Percentiles rank a stretch among this genome's conserved stretches.
Evolutionary conservation across 1,284 basidiomycete species (phyloP).

Genomic region (Leccinum subatratum): DNA sequence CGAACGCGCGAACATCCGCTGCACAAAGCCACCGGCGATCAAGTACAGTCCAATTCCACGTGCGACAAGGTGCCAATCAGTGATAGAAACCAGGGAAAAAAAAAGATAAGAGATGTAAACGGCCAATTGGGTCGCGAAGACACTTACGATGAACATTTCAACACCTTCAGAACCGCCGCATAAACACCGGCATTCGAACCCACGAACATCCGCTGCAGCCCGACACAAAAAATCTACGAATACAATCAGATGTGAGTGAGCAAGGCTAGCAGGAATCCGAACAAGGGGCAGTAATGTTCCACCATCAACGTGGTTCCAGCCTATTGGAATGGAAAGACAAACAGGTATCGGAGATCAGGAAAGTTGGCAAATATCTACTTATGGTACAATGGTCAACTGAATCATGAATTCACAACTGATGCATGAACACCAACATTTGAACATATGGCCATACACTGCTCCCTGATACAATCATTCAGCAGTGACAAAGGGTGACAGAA

Average conservation of each 20-base stretch:
- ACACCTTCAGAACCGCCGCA: not conserved
- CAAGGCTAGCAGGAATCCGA: not conserved
- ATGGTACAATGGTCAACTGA: not conserved
- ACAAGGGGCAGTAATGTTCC: not conserved
- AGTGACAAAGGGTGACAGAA: too few relatives aligned
- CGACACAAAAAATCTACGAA: not conserved
- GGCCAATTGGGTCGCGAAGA: too few relatives aligned
- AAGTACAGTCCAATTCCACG: not conserved
- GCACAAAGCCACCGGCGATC: not conserved
- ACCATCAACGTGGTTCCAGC: not conserved
- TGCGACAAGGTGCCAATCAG: not conserved
- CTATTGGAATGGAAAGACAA: not conserved
- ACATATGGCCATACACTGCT: too few relatives aligned
- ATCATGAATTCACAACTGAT: too few relatives aligned
- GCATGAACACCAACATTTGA: too few relatives aligned
- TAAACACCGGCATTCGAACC: not conserved
- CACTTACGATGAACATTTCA: too few relatives aligned
- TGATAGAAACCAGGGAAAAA: not conserved
- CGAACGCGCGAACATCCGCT: not conserved
- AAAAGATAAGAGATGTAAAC: not conserved
- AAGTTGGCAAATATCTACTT: not conserved
- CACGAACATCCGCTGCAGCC: not conserved
- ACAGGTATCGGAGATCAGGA: not conserved
- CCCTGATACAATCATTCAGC: too few relatives aligned
- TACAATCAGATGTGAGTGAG: not conserved